Conservation (phyloP, 2,329 filamentous ascomycete species). For the Aspergillus terreus region DNA sequence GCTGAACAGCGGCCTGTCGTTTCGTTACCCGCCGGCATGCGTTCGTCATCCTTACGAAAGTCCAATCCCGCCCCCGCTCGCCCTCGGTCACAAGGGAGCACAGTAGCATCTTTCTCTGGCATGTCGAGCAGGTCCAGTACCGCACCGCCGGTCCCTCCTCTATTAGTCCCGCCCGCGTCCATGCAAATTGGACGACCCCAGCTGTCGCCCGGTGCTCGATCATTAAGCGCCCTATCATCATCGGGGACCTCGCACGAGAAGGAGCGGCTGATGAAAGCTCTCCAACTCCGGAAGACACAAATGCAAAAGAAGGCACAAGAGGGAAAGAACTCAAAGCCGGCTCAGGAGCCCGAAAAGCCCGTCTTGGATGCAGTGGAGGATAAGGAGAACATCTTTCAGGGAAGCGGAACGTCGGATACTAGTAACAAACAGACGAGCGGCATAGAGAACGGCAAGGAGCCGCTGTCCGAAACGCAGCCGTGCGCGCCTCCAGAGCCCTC, state of each 20-base stretch:
- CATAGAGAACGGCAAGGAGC: slow-evolving; percentile 13
- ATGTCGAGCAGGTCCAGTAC: slow-evolving; percentile 12
- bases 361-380: slow-evolving; percentile 14
- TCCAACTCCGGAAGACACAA: slow-evolving; percentile 84
- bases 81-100: slow-evolving; percentile 43
- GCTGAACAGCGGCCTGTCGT: slow-evolving; percentile 67
- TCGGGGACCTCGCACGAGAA: slow-evolving; percentile 80
- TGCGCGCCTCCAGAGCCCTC: slow-evolving; percentile 2
- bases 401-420: not conserved
- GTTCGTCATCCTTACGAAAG: slow-evolving; percentile 51
- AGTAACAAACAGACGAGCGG: not conserved
- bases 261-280: slow-evolving; percentile 85
- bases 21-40: slow-evolving; percentile 75
- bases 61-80: slow-evolving; percentile 47
- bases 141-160: slow-evolving; percentile 35
- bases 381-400: slow-evolving; percentile 19
- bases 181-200: slow-evolving; percentile 31
- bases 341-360: slow-evolving; percentile 12
- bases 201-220: slow-evolving; percentile 38
- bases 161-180: slow-evolving; percentile 37
- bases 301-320: slow-evolving; percentile 43
- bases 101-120: slow-evolving; percentile 25
- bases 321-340: slow-evolving; percentile 21
- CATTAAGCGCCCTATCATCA: slow-evolving; percentile 44
- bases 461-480: slow-evolving; percentile 10